Evolutionary conservation across 129 eudicot genomes (phyloP), one percentile per base, ranked within the genome.

Genomic region (Kitagawia praeruptora): DNA sequence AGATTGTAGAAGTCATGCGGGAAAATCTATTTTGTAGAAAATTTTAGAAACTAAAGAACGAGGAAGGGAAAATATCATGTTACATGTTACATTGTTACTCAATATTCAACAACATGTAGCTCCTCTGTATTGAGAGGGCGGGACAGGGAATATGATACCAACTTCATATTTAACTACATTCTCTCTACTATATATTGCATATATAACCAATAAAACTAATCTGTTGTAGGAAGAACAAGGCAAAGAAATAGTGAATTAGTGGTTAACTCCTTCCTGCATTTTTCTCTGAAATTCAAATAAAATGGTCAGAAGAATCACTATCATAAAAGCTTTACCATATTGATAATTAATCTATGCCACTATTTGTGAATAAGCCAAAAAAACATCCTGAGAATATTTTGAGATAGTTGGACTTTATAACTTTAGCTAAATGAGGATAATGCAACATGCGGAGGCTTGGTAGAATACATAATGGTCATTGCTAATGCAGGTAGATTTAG

Each of bases 401-500:
- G 63, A 1, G 27, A 21, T 54, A 54, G 63, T 54, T 21, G 10
- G 27, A 51, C 63, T 21, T 54, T 16, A 1, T 54, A 54, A 51
- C n/a, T 51, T 51, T 51, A 64, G 37, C 19, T 64, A 6, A 64
- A 27, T 8, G 66, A 64, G 39, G 71, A 13, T 23, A 27, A 28
- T 64, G 39, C 71, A 64, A 64, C 39, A 8, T 64, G 6, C 6
- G 28, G 39, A 11, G 10, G 73, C 15, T 61, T 67, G 42, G 0
- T 2, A 67, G 42, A 67, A 6, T 31, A 67, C 73, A 67, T 64
- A 64, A 64, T 12, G 42, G 42, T 39, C 45, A 70, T 31, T 58
- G 67, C 23, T 47, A 49, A 54, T 87, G 86, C 84, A 95, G 99
- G 99, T 95, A 76, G 99, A 95, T 83, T 89, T 95, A 85, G 88